A percentile compares a stretch with the other conserved stretches of the same genome.
Evolutionary conservation across 768 basidiomycete genomes (phyloP).

Genomic region (Boletus rex-veris): DNA sequence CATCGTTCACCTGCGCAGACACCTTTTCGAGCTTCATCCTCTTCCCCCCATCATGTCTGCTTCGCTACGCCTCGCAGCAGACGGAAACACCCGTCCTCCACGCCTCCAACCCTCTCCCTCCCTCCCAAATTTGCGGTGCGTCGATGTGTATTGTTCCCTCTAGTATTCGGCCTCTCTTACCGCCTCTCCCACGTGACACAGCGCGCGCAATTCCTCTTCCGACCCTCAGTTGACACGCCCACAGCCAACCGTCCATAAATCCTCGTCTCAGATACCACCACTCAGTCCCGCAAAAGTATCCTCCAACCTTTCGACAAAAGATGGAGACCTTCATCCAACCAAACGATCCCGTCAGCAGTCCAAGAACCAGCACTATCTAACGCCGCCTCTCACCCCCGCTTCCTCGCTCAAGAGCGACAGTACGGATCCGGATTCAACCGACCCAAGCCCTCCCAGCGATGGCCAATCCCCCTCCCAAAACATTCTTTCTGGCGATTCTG

Average conservation of each 20-base stretch:
- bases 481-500: slow-evolving; percentile 10
- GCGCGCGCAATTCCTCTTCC: slow-evolving; percentile 23
- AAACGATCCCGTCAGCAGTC: slow-evolving; percentile 22
- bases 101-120: slow-evolving; percentile 65
- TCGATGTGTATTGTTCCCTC: not conserved
- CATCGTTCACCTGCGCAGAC: slow-evolving; percentile 24
- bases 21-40: slow-evolving; percentile 31
- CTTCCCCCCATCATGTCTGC: slow-evolving; percentile 26
- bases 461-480: slow-evolving; percentile 20
- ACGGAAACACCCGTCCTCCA: slow-evolving; percentile 35
- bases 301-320: slow-evolving; percentile 11
- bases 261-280: slow-evolving; percentile 19
- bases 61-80: slow-evolving; percentile 23
- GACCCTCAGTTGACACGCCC: slow-evolving; percentile 31
- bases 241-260: slow-evolving; percentile 19
- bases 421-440: slow-evolving; percentile 32
- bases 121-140: slow-evolving; percentile 65
- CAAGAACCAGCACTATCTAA: slow-evolving; percentile 43
- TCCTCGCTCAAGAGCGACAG: slow-evolving; percentile 45
- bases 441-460: slow-evolving; percentile 19
- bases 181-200: slow-evolving; percentile 19
- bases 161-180: not conserved
- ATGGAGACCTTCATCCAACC: slow-evolving; percentile 13
- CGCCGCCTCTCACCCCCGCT: slow-evolving; percentile 70
- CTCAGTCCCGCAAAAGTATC: slow-evolving; percentile 9